Base-by-base conservation (phyloP, 2,329 filamentous ascomycete genomes). In the Colletotrichum magnum region DNA sequence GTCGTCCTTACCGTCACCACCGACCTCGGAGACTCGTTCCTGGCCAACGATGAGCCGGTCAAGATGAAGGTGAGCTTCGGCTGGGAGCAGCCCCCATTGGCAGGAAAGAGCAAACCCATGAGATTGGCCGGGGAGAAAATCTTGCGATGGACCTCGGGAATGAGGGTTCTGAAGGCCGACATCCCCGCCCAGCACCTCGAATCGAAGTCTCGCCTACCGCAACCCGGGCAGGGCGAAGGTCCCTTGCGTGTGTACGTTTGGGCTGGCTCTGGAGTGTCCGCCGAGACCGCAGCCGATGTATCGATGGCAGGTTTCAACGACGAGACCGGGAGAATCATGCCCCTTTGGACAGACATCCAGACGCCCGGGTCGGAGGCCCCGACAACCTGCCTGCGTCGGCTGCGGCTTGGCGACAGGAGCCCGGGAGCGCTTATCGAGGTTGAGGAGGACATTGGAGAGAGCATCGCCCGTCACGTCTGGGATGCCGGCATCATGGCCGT, bases 401-500 rank as follows among this genome's bases (percentile, higher is more conserved):
- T 83, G 0, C 70, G 73, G 7, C 57, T 80, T 41, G 75, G 73
- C 6, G 74, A 74, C 1, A 69, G 71, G 1, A 73, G 73, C 9
- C 71, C 71, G 16, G 53, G 75, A 2, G 72, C 76, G 0, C 72
- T 71, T 10, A 69, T 88, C 7, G 79, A 83, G 32, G 77, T 89
- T 5, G 84, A 87, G 61, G 88, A 90, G 69, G 86, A 89, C 60
- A 83, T 89, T 10, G 87, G 87, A 15, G 87, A 89, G 77, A 89
- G 86, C 73, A 89, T 90, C 63, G 87, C 87, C 0, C 83, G 87
- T 3, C 87, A 89, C 69, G 80, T 89, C 6, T 90, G 88, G 88
- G 88, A 90, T 60, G 87, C 83, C 1, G 88, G 88, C 0, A 78
- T 89, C 10, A 79, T 86, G 6, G 82, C 84, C 1, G 77, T 82